These are phyloP conservation scores for Suhomyces taliae DNA, from an alignment of 1,139 yeast species.

Conservation along the genomic window DNA sequence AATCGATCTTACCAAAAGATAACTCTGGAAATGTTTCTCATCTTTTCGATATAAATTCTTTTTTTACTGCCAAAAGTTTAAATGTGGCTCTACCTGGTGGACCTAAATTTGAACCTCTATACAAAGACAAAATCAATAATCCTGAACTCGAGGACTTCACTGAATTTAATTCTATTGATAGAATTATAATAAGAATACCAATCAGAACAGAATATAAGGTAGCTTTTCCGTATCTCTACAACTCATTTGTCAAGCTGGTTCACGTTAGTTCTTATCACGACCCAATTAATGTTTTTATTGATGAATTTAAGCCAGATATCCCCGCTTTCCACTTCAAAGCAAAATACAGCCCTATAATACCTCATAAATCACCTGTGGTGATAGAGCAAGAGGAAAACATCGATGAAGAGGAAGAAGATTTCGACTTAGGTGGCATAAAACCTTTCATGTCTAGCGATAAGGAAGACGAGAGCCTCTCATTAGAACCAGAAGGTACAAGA, in stretches of 20 bases:
- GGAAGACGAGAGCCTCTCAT: not conserved
- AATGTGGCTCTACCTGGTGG: conserved; percentile 92
- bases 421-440: conserved; percentile 11
- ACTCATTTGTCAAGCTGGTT: conserved; percentile 72
- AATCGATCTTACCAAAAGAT: conserved; percentile 63
- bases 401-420: conserved; percentile 10
- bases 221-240: conserved; percentile 83
- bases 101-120: conserved; percentile 92
- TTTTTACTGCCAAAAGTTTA: conserved; percentile 87
- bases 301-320: conserved; percentile 45
- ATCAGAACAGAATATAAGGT: conserved; percentile 80
- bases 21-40: conserved; percentile 49
- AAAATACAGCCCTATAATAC: conserved; percentile 55
- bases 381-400: conserved; percentile 5
- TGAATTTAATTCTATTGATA: conserved; percentile 85
- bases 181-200: conserved; percentile 77
- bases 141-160: conserved; percentile 76
- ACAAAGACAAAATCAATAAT: conserved; percentile 54
- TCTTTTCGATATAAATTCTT: conserved; percentile 73
- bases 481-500: conserved; percentile 42
- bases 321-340: conserved; percentile 60
- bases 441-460: conserved; percentile 14
- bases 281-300: conserved; percentile 52
- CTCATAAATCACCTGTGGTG: conserved; percentile 27
- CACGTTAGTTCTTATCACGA: conserved; percentile 60